Evolutionary conservation across 352 stramenopile genomes (phyloP), one percentile per base, ranked within the genome.

Genomic region (Globisporangium paroecandrum): DNA sequence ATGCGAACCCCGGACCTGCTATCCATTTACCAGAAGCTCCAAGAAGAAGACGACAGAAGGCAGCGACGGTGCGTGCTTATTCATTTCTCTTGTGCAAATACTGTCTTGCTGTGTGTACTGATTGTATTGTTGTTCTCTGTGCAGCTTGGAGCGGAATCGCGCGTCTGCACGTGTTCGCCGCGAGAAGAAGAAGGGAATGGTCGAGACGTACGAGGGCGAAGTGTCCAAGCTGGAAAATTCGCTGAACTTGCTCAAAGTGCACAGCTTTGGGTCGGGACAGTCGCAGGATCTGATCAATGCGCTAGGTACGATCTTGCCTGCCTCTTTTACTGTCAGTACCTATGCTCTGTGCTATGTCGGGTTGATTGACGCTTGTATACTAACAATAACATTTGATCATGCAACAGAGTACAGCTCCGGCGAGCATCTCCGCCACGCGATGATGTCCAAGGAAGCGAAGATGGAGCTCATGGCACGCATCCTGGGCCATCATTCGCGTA

Each of bases 161-260:
- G 85, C 87, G 20, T 94, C 88, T 4, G 88, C 88, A 15, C 77
- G 85, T 59, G 82, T 95, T 57, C 85, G 88, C 43, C 88, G 88
- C 3, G 85, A 94, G 61, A 95, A 95, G 74, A 96, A 96, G 75
- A 94, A 94, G 59, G 81, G 78, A 9, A 91, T 96, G 80, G 87
- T 96, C 24, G 88, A 96, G 67, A 94, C 85, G 24, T 96, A 94
- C 68, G 88, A 96, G 64, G 78, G 53, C 27, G 84, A 94, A 70
- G 88, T 96, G 3, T 91, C 87, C n/a, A 92, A 96, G 69, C 85
- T 96, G 13, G 88, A 96, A 66, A 92, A 82, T 64, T 90, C 81
- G 54, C 68, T 96, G 13, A 92, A 90, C 67, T 69, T 94, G 69
- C 77, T 96, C 22, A 89, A 89, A 55, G 73, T 77, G 38, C 87